Base-by-base conservation (phyloP, 495 filamentous ascomycete genomes). In the Aspergillus campestris region DNA sequence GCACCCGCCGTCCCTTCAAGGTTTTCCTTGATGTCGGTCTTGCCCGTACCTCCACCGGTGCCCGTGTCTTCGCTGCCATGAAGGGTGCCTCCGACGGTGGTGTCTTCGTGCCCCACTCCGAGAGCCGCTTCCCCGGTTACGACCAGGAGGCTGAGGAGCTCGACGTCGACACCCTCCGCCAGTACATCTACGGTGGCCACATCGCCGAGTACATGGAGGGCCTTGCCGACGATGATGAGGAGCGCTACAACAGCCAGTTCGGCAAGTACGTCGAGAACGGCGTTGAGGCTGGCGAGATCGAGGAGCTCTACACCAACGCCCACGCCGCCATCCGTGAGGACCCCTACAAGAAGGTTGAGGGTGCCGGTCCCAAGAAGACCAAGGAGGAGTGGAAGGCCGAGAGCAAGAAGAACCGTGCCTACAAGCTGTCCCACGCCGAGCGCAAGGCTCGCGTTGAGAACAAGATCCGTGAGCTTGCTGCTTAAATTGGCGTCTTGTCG, bases 141-240 rank as follows among this genome's bases (percentile, higher is more conserved):
- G 92, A 99, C 64, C 84, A 95, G 30, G 92, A 99, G 77, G 68
- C 72, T 58, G 88, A 99, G 80, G 91, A 96, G 78, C 87, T 99
- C 59, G 92, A 99, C 56, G 82, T 90, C 57, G 92, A 99, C 67
- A 84, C 80, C 50, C 84, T 99, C 62, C 86, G 90, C 79, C 95
- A 91, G 79, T 97, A 99, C 83, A 99, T 99, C 80, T 86, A 89
- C 65, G 94, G 81, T 65, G 90, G 92, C 41, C 92, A 99, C 80
- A 84, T 99, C 53, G 87, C 89, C 50, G 92, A 99, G 81, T 99
- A 97, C 80, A 99, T 99, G 92, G 92, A 99, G 84, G 91, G 82
- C 35, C 86, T 99, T 55, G 94, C 94, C 67, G 92, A 99, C 67
- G 92, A 99, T 68, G 92, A 99, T 68, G 92, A 99, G 84, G 92